A percentile compares a stretch with the other conserved stretches of the same genome.
phyloP scores from a whole-genome alignment of 495 filamentous ascomycete species.

The Echria macrotheca region DNA sequence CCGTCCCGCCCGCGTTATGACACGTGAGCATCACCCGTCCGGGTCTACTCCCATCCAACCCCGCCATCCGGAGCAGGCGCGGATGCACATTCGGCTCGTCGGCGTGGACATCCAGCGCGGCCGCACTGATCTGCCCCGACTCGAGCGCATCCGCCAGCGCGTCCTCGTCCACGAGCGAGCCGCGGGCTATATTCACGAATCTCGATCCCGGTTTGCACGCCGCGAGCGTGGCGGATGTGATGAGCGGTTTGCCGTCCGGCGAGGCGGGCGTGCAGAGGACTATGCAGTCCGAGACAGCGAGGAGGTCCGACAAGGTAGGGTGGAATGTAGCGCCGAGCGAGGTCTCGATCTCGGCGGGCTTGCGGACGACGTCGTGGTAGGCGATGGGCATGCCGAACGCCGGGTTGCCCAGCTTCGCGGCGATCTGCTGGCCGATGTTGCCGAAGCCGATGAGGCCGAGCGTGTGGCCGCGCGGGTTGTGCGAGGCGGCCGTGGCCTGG shows the following conservation, averaged over 20 bases:
- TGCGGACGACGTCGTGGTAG: constrained; percentile 62
- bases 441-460: constrained; percentile 64
- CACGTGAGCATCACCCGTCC: constrained; percentile 54
- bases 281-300: constrained; percentile 56
- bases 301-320: constrained; percentile 45
- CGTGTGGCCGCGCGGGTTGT: constrained; percentile 50
- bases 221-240: constrained; percentile 45
- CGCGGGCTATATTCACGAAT: constrained; percentile 70
- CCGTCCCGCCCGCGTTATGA: constrained; percentile 67
- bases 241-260: constrained; percentile 47
- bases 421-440: constrained; percentile 63
- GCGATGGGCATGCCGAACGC: constrained; percentile 64
- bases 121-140: constrained; percentile 43
- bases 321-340: constrained; percentile 47
- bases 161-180: constrained; percentile 63
- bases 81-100: constrained; percentile 49
- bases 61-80: constrained; percentile 43
- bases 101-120: constrained; percentile 65
- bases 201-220: constrained; percentile 52
- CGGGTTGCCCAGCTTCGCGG: constrained; percentile 49
- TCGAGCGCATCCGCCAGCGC: constrained; percentile 62
- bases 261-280: constrained; percentile 62
- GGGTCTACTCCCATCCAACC: constrained; percentile 12
- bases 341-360: constrained; percentile 39
- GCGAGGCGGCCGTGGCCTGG: constrained; percentile 48